A percentile compares a stretch with the other conserved stretches of the same genome.
Evolutionary conservation across 129 eudicot genomes (phyloP).

Genomic region (carrot (Daucus carota)): DH1_v3.0 NC_030386.2:28385501-28386000

Average conservation of each 20-base stretch:
- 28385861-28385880: neutral
- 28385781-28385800: neutral
- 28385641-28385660: no score
- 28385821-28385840: neutral
- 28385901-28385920: neutral
- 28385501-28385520: neutral
- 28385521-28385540: no score
- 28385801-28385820: neutral
- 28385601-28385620: no score
- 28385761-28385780: neutral
- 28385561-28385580: no score
- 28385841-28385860: neutral
- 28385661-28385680: no score
- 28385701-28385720: no score
- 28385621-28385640: no score
- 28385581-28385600: no score
- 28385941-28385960: neutral
- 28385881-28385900: neutral
- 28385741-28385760: neutral
- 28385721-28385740: neutral
- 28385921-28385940: neutral
- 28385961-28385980: neutral
- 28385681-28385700: no score
- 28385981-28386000: neutral
- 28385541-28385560: no score